Evolutionary conservation across 176 grass and related monocot genomes (phyloP).

Genomic region (Zoysia japonica): DNA sequence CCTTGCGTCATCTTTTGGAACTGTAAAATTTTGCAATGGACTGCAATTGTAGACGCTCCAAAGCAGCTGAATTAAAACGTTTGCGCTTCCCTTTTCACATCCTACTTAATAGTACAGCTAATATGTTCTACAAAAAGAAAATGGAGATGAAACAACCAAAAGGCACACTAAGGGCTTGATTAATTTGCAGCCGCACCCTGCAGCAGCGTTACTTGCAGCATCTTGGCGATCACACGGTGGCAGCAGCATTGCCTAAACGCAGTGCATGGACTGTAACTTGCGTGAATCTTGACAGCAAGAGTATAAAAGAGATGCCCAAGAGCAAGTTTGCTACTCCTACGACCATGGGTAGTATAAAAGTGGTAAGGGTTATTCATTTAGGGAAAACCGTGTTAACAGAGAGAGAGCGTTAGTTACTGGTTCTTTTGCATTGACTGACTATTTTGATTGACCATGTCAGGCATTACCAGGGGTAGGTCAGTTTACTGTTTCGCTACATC

Average conservation of each 20-base stretch:
- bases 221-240: not conserved
- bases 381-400: not conserved
- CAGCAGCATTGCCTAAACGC: not conserved
- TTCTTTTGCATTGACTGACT: not conserved
- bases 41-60: not conserved
- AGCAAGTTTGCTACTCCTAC: not conserved
- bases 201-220: not conserved
- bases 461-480: not conserved
- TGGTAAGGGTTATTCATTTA: not conserved
- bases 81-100: not conserved
- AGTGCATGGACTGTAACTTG: not conserved
- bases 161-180: not conserved
- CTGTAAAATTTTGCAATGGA: not conserved
- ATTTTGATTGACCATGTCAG: not conserved
- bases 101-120: not conserved
- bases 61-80: not conserved
- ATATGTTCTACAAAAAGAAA: not conserved
- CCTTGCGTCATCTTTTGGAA: not conserved
- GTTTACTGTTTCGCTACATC: not conserved
- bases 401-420: not conserved
- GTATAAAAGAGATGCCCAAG: not conserved
- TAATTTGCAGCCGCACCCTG: not conserved
- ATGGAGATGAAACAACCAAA: not conserved
- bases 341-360: not conserved
- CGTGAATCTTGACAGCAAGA: not conserved